Evolutionary conservation across 78 protist species (phyloP), one percentile per base, ranked within the genome.

Genomic region (Dictyostelium firmibasis): DNA sequence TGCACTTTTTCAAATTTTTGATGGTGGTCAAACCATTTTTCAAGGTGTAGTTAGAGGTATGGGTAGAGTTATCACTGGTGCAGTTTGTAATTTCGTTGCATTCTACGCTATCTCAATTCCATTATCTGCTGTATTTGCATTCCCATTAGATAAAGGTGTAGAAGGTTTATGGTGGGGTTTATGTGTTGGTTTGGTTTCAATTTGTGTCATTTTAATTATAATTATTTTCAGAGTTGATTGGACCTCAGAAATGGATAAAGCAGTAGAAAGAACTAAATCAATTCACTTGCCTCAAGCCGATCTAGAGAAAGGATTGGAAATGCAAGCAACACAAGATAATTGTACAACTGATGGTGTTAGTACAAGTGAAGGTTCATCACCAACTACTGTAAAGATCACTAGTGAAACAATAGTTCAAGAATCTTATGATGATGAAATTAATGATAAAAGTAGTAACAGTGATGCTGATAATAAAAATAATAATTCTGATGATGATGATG

Each of bases 101-200:
- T 89, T 89, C 53, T 89, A 89, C 50, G 83, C 81, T 18, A 89
- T 89, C 33, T 13, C 83, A 8, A 89, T 89, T 47, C 94, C 94
- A 18, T 23, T 89, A 1, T 50, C 81, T 1, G 94, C 74, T 0
- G 23, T 69, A 9, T 47, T 89, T 0, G 67, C 94, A 4, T 89
- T 89, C 20, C 76, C 72, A 43, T 78, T 62, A 2, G 62, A 89
- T 25, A 25, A 43, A 36, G 94, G 94, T 20, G 87, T 89, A 1
- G 82, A 60, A 5, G 94, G 94, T 62, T 79, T 89, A 33, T 89
- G 94, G 94, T 89, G 94, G 94, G 94, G 94, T n/a, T 31, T 89
- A 9, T 89, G 94, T 81, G 35, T 78, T 50, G 94, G 94, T n/a
- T 47, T 89, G 9, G 64, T 89, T 31, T n/a, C 57, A 2, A 89